A percentile compares a stretch with the other conserved stretches of the same genome.
Conservation (phyloP, 2,329 filamentous ascomycete species). For the Xylaria sp. region DNA sequence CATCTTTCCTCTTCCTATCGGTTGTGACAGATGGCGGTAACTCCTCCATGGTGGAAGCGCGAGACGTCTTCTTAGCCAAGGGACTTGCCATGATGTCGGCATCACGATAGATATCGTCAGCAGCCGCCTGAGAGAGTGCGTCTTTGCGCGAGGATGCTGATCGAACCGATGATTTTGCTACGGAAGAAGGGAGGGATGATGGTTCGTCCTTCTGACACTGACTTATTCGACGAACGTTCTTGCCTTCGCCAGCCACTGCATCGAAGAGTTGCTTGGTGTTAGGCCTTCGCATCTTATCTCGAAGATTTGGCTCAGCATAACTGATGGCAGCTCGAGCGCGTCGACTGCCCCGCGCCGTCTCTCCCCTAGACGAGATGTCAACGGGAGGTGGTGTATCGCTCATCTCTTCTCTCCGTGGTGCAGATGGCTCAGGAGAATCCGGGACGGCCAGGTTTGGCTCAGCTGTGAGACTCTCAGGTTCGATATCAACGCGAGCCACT, state of each 20-base stretch:
- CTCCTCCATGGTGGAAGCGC: conserved; percentile 42
- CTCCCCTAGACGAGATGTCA: conserved; percentile 64
- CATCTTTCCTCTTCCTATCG: conserved; percentile 55
- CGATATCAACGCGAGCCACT: conserved; percentile 43
- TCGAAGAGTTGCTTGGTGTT: conserved; percentile 76
- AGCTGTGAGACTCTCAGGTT: conserved; percentile 51
- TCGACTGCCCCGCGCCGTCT: conserved; percentile 72
- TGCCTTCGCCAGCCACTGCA: conserved; percentile 74
- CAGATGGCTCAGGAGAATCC: conserved; percentile 60
- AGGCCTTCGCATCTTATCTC: conserved; percentile 85
- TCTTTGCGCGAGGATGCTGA: conserved; percentile 49
- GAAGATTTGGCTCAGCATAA: conserved; percentile 83
- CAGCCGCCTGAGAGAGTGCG: conserved; percentile 32
- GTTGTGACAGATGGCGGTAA: conserved; percentile 51
- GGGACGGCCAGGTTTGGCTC: conserved; percentile 58
- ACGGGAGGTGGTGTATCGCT: conserved; percentile 69
- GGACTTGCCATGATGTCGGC: conserved; percentile 54
- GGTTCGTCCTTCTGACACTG: conserved; percentile 48
- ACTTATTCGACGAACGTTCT: conserved; percentile 58
- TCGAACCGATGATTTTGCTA: conserved; percentile 52
- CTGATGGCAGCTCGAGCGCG: conserved; percentile 75
- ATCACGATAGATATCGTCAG: conserved; percentile 8
- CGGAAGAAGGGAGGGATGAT: conserved; percentile 44
- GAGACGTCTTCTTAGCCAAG: conserved; percentile 53
- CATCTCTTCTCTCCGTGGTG: conserved; percentile 48